Evolutionary conservation across 306 rosid species (phyloP), one percentile per base, ranked within the genome.

Genomic region (Alnus rubra): DNA sequence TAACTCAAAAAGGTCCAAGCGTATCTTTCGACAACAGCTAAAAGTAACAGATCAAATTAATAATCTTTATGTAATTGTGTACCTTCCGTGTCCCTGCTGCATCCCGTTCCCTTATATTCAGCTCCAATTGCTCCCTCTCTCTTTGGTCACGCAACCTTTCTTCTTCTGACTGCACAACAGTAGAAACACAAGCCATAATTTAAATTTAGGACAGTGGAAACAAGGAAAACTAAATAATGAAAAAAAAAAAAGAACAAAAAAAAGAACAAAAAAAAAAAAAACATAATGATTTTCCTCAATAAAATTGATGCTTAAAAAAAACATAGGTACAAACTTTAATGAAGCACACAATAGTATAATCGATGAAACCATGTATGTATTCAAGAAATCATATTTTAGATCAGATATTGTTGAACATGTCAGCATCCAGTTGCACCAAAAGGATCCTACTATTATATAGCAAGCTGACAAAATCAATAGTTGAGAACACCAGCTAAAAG

Each of bases 131-230:
- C 75, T 95, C 98, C 88, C 89, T 88, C 82, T 91, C 99, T 84
- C 83, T 93, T 84, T 90, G 99, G 87, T 95, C 99, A 71, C 89
- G 95, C 83, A 91, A 56, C 73, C 90, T 88, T 82, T 95, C 99
- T 85, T 94, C 98, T 63, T 92, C 97, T 7, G 97, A 94, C 97
- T 94, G 89, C 83, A 84, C 47, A 42, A 73, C 74, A 64, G 80
- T 64, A 71, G 42, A 77, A 79, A 75, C 16, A 30, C 23, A 81
- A 47, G 48, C 39, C 35, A 48, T 39, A 47, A 76, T 71, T 55
- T 65, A 77, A 60, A 74, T 54, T 23, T 72, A 33, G 30, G 55
- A 45, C 30, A 55, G 48, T 75, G 54, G 62, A 69, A 67, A 39
- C 2, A 15, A 76, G 42, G 42, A 31, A 64, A 74, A 62, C n/a